Conservation (phyloP, 148 eudicot species). For the Vaccinium vitisidaea region DNA sequence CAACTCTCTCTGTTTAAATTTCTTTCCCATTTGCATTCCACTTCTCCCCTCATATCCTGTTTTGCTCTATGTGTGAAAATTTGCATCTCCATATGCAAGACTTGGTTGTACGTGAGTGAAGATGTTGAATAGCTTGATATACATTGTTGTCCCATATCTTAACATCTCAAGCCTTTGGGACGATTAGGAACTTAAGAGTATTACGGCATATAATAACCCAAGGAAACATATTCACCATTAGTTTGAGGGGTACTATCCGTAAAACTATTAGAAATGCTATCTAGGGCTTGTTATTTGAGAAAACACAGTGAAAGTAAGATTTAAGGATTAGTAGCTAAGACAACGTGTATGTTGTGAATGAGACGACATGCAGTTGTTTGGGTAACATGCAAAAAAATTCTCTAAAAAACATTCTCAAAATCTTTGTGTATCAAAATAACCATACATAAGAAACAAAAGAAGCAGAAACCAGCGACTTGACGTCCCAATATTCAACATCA, state of each 20-base stretch:
- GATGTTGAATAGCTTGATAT: no score
- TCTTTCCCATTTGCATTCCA: no score
- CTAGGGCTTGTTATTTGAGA: neutral
- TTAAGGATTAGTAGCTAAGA: neutral
- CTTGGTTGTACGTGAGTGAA: no score
- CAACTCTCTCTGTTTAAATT: no score
- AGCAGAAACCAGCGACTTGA: neutral
- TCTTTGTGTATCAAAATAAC: no score
- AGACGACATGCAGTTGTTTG: neutral
- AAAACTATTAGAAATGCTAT: neutral
- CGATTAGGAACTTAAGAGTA: neutral
- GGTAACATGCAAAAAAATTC: neutral
- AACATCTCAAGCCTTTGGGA: no score
- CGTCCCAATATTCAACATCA: neutral
- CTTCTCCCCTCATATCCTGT: no score
- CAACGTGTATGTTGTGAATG: neutral
- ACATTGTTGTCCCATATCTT: no score
- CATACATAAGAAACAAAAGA: neutral
- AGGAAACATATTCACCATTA: neutral
- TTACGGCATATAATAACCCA: neutral
- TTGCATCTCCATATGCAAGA: no score
- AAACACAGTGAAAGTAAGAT: neutral
- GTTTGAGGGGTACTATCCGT: neutral
- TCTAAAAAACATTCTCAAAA: neutral
- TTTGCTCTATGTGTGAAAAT: no score